Conservation (phyloP, 78 protist species). For the Chrysochromulina parva region DNA sequence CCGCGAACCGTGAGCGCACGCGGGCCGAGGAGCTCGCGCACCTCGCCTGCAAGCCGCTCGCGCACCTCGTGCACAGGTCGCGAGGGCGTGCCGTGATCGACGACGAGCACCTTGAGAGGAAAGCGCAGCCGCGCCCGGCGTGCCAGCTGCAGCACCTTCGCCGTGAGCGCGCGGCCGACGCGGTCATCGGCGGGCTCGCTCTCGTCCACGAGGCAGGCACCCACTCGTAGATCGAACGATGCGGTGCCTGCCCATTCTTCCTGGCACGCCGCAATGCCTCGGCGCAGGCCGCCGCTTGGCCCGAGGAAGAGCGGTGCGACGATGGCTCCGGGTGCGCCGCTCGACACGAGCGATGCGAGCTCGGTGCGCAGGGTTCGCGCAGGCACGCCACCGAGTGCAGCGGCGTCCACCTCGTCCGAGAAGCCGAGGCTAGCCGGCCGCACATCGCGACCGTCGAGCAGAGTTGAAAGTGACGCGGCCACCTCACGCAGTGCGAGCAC, state of each 20-base stretch:
- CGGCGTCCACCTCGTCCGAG: background rate
- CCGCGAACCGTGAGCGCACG: background rate
- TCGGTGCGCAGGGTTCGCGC: background rate
- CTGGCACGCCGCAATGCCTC: background rate
- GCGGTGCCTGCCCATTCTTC: background rate
- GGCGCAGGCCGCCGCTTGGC: background rate
- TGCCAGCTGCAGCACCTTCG: background rate
- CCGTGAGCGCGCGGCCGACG: constrained; percentile 12
- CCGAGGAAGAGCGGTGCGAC: constrained; percentile 48
- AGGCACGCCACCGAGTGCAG: background rate
- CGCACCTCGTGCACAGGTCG: background rate
- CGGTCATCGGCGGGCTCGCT: constrained; percentile 1
- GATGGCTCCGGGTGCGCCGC: background rate
- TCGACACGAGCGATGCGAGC: background rate
- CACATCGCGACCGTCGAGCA: background rate
- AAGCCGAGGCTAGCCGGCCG: background rate
- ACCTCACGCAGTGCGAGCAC: constrained; percentile 20
- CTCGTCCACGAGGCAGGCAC: background rate
- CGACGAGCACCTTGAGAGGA: background rate
- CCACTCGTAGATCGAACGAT: background rate
- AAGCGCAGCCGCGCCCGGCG: background rate
- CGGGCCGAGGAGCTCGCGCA: background rate
- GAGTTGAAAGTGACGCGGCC: background rate
- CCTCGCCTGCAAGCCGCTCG: background rate
- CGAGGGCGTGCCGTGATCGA: constrained; percentile 40